phyloP scores from a whole-genome alignment of 768 basidiomycete species.

The Leccinum subgranulosum region DNA sequence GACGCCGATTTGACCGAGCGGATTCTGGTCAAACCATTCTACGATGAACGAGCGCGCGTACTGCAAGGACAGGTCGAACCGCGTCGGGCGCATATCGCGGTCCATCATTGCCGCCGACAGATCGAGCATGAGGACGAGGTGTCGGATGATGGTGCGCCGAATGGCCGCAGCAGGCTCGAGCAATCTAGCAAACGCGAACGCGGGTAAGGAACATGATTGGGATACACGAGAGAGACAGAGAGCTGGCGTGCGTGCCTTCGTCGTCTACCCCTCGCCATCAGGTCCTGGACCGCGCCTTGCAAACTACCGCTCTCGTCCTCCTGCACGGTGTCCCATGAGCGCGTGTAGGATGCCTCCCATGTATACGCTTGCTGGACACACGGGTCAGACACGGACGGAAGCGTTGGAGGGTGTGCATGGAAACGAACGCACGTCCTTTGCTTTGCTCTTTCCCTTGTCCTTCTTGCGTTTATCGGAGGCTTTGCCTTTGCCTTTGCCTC shows the following conservation, averaged over 20 bases:
- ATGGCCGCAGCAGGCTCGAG: slow-evolving; percentile 83
- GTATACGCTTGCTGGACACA: slow-evolving; percentile 72
- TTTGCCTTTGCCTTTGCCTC: slow-evolving; percentile 58
- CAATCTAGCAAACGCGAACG: slow-evolving; percentile 44
- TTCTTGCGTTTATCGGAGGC: slow-evolving; percentile 47
- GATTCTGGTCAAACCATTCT: slow-evolving; percentile 99
- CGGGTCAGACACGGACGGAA: slow-evolving; percentile 5
- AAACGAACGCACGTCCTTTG: slow-evolving; percentile 29
- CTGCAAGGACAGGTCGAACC: slow-evolving; percentile 87
- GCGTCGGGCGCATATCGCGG: slow-evolving; percentile 91
- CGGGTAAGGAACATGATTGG: slow-evolving; percentile 5
- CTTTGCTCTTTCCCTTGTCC: slow-evolving; percentile 46
- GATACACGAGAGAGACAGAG: neutral
- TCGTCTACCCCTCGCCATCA: slow-evolving; percentile 82
- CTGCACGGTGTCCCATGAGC: slow-evolving; percentile 96
- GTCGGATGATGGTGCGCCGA: slow-evolving; percentile 93
- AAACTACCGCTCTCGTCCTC: slow-evolving; percentile 94
- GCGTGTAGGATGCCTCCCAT: slow-evolving; percentile 94
- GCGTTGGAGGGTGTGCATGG: neutral
- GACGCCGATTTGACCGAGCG: slow-evolving; percentile 92
- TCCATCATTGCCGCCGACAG: slow-evolving; percentile 91
- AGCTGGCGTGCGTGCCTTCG: slow-evolving; percentile 55
- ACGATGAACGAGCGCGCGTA: slow-evolving; percentile 88
- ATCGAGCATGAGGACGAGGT: slow-evolving; percentile 90
- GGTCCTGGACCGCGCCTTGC: slow-evolving; percentile 84